phyloP scores from a whole-genome alignment of 345 rosid species.

The Camelina laxa region DNA sequence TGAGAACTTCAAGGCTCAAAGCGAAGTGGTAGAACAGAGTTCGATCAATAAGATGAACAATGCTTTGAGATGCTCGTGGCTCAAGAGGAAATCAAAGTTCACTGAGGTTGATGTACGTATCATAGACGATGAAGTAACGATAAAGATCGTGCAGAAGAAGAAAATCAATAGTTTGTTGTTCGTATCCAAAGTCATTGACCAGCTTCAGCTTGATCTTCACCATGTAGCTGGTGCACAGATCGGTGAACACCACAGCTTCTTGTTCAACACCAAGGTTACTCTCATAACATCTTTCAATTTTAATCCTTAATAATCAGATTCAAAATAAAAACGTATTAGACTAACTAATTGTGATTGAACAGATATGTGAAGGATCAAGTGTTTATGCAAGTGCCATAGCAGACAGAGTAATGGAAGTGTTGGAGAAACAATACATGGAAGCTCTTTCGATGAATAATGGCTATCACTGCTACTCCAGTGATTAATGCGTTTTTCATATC shows the following conservation, averaged over 20 bases:
- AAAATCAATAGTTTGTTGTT: slow-evolving; percentile 66
- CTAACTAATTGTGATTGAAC: slow-evolving; percentile 3
- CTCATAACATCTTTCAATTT: background rate
- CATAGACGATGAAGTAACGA: slow-evolving; percentile 72
- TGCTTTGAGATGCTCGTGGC: slow-evolving; percentile 75
- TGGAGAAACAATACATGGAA: slow-evolving; percentile 66
- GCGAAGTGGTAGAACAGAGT: slow-evolving; percentile 50
- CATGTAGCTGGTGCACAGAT: slow-evolving; percentile 81
- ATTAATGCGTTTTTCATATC: slow-evolving; percentile 26
- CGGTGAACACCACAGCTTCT: slow-evolving; percentile 74
- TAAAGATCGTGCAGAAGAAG: slow-evolving; percentile 76
- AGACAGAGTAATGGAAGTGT: slow-evolving; percentile 72
- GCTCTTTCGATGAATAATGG: slow-evolving; percentile 46
- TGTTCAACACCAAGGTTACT: slow-evolving; percentile 75
- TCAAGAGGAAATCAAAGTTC: slow-evolving; percentile 77
- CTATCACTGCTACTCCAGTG: slow-evolving; percentile 40
- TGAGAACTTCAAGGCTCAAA: slow-evolving; percentile 45
- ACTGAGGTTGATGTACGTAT: slow-evolving; percentile 83
- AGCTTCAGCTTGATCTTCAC: slow-evolving; percentile 75
- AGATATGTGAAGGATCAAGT: slow-evolving; percentile 45
- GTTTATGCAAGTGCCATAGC: slow-evolving; percentile 74
- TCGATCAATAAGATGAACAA: slow-evolving; percentile 44
- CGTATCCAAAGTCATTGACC: slow-evolving; percentile 73
- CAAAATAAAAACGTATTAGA: background rate
- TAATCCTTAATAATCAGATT: background rate